A percentile compares a stretch with the other conserved stretches of the same genome.
Conservation (phyloP, 2,329 filamentous ascomycete genomes). For the Phyllosticta capitalensis region DNA sequence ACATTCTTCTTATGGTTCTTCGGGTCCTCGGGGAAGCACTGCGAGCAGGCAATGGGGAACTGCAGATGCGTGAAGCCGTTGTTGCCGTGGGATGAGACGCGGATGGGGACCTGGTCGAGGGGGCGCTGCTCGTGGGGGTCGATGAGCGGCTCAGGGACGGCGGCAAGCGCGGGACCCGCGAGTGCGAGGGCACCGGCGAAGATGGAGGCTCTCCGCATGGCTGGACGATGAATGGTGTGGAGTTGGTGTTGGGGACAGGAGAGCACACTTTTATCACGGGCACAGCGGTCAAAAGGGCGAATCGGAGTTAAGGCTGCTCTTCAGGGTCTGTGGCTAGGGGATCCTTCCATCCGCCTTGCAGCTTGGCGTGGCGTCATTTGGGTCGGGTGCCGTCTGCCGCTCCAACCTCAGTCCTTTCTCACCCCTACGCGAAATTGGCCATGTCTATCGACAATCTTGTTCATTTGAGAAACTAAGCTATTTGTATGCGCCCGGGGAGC, state of each 20-base stretch:
- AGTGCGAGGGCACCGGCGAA: not conserved
- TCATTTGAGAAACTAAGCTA: no score
- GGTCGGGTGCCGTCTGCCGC: not conserved
- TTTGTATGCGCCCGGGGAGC: no score
- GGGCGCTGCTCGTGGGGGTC: conserved; percentile 1
- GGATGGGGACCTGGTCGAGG: conserved; percentile 8
- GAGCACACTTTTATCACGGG: not conserved
- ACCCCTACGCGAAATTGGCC: not conserved
- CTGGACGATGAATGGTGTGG: not conserved
- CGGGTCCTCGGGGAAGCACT: conserved; percentile 4
- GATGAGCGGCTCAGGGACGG: conserved; percentile 3
- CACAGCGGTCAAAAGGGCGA: no score
- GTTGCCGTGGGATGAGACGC: conserved; percentile 1
- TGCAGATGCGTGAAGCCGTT: conserved; percentile 8
- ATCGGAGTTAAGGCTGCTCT: not conserved
- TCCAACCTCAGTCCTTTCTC: not conserved
- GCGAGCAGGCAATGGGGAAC: conserved; percentile 4
- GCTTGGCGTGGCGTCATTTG: not conserved
- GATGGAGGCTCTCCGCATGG: not conserved
- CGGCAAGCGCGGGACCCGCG: not conserved
- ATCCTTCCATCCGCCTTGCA: not conserved
- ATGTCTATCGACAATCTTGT: no score
- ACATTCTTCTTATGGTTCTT: not conserved
- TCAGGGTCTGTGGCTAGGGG: not conserved
- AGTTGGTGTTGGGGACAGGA: not conserved